Conservation (phyloP, 2,329 filamentous ascomycete species). For the Trichophyton simii region DNA sequence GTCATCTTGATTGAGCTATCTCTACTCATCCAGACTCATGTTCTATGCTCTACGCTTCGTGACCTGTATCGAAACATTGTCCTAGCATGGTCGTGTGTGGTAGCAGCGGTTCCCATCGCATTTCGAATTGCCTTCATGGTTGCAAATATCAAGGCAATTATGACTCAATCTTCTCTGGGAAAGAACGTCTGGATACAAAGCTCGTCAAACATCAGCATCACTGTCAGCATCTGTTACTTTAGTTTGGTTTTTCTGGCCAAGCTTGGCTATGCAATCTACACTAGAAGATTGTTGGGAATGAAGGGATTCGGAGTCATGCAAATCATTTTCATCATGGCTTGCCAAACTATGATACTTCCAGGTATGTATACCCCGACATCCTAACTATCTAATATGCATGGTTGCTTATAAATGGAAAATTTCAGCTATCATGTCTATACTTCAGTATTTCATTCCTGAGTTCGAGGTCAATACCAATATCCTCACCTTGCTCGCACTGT, state of each 20-base stretch:
- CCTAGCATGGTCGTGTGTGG: slow-evolving; percentile 34
- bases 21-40: slow-evolving; percentile 50
- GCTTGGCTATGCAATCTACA: slow-evolving; percentile 44
- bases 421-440: slow-evolving; percentile 47
- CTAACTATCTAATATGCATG: slow-evolving; percentile 1
- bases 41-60: slow-evolving; percentile 45
- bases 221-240: slow-evolving; percentile 49
- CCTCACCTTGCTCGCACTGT: slow-evolving; percentile 48
- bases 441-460: slow-evolving; percentile 42
- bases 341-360: slow-evolving; percentile 53
- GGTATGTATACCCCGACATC: slow-evolving; percentile 32
- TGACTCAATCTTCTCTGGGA: slow-evolving; percentile 20
- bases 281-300: slow-evolving; percentile 45
- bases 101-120: slow-evolving; percentile 41
- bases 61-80: slow-evolving; percentile 34
- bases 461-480: slow-evolving; percentile 44
- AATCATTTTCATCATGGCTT: slow-evolving; percentile 55
- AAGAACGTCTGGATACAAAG: slow-evolving; percentile 30
- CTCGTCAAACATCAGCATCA: slow-evolving; percentile 39
- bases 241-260: slow-evolving; percentile 50
- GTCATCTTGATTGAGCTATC: slow-evolving; percentile 45
- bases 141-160: slow-evolving; percentile 35
- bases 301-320: slow-evolving; percentile 52
- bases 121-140: slow-evolving; percentile 44
- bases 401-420: slow-evolving; percentile 1